A percentile compares a stretch with the other conserved stretches of the same genome.
Conservation (phyloP, 805 yeast genomes). For the Candida loeiensis region DNA sequence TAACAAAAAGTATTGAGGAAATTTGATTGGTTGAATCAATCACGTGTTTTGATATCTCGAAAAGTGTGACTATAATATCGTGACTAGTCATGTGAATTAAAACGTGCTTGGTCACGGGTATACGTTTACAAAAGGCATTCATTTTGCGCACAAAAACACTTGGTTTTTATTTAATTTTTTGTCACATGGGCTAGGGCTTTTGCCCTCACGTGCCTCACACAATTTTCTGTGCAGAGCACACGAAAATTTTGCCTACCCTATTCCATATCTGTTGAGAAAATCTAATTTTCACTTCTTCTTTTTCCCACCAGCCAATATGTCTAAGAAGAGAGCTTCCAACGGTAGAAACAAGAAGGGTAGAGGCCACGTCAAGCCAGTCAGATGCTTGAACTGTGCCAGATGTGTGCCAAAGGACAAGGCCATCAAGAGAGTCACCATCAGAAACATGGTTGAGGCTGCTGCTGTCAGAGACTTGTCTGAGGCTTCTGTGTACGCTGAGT, state of each 20-base stretch:
- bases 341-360: conserved; percentile 99
- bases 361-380: conserved; percentile 99
- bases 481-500: conserved; percentile 98
- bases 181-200: conserved; percentile 1
- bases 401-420: conserved; percentile 99
- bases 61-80: neutral
- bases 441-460: conserved; percentile 99
- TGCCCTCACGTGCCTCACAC: conserved; percentile 4
- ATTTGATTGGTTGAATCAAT: conserved; percentile 6
- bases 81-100: neutral
- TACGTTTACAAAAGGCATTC: no score
- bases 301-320: conserved; percentile 59
- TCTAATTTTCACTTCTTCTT: conserved; percentile 6
- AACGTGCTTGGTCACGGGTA: neutral
- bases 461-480: conserved; percentile 99
- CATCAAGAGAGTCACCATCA: conserved; percentile 99
- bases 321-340: conserved; percentile 99
- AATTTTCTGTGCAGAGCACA: conserved; percentile 4
- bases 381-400: conserved; percentile 99
- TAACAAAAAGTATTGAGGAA: conserved; percentile 6
- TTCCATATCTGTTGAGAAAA: conserved; percentile 1
- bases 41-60: neutral
- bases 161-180: neutral
- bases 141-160: no score
- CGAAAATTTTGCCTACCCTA: conserved; percentile 5